Percentiles rank a stretch among this genome's conserved stretches.
These are phyloP conservation scores for Senna tora DNA, from an alignment of 306 rosid species.

Conservation along the genomic window DNA sequence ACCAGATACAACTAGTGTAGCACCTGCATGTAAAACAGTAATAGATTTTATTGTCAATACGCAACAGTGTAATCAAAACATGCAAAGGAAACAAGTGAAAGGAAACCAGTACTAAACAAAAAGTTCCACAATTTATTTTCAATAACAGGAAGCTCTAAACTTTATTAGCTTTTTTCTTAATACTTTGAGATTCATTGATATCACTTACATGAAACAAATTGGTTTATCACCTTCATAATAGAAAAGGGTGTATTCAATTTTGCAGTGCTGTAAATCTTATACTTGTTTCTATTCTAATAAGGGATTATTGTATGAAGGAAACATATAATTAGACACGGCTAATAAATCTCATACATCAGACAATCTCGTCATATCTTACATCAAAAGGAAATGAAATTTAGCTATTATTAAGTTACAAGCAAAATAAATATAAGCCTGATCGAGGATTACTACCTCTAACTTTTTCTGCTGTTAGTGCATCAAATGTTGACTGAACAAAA, in stretches of 20 bases:
- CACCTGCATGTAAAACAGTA: constrained; percentile 60
- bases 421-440: constrained; percentile 15
- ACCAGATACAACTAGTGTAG: constrained; percentile 93
- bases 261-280: not conserved
- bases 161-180: not conserved
- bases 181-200: not conserved
- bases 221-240: not conserved
- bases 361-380: not conserved
- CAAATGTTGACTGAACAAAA: constrained; percentile 90
- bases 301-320: not conserved
- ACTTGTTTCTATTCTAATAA: constrained; percentile 10
- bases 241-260: not conserved
- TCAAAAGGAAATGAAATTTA: not conserved
- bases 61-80: constrained; percentile 17
- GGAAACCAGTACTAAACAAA: constrained; percentile 1
- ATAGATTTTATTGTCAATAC: constrained; percentile 11
- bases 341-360: not conserved
- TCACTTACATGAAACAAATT: constrained; percentile 12
- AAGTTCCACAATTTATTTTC: constrained; percentile 7
- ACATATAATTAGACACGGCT: not conserved
- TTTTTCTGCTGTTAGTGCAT: constrained; percentile 78
- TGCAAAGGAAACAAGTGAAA: constrained; percentile 14
- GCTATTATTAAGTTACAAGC: constrained; percentile 16
- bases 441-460: constrained; percentile 65
- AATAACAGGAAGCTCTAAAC: constrained; percentile 11